Evolutionary conservation across 2,329 filamentous ascomycete genomes (phyloP), one percentile per base, ranked within the genome.

Genomic region (Beauveria asiatica): DNA sequence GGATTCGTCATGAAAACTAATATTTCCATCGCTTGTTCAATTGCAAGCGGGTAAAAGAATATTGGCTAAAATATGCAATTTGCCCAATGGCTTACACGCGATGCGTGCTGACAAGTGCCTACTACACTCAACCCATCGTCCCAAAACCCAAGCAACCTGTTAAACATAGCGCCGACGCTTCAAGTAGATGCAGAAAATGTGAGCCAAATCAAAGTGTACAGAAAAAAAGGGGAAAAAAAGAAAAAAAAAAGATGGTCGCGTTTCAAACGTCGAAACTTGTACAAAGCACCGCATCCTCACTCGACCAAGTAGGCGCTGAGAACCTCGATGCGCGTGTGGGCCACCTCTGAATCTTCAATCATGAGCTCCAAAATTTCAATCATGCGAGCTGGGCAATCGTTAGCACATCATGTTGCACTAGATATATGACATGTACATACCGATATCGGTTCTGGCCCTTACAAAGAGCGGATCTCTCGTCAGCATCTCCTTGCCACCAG

Each of bases 291-390:
- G 21, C 30, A 2, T n/a, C 7, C 30, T 48, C 19, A 52, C 16
- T 39, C 44, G 61, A 46, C 62, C 62, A 84, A 63, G 62, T 82
- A 83, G 60, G 83, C 80, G 65, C 75, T 80, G 64, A 87, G 66
- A 17, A 86, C 83, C 62, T 80, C 76, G 21, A 86, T 80, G 63
- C 84, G 76, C 6, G 83, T 85, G 64, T 77, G 74, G 4, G 84
- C 83, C 17, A 86, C 81, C 25, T 84, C 79, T 13, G 81, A 83
- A 1, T 82, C 82, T 52, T 83, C 78, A 25, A 78, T 78, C 77
- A 85, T 85, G 17, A 76, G 67, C 60, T 81, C 76, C 81, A 87
- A 81, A 54, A 87, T 86, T 58, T 85, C 77, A 30, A 87, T 81
- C 83, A 87, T 86, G 62, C 79, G 77, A 46, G 76, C 82, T 85